Evolutionary conservation across 768 basidiomycete species (phyloP), one percentile per base, ranked within the genome.

Genomic region (Coprinopsis marcescibilis): DNA sequence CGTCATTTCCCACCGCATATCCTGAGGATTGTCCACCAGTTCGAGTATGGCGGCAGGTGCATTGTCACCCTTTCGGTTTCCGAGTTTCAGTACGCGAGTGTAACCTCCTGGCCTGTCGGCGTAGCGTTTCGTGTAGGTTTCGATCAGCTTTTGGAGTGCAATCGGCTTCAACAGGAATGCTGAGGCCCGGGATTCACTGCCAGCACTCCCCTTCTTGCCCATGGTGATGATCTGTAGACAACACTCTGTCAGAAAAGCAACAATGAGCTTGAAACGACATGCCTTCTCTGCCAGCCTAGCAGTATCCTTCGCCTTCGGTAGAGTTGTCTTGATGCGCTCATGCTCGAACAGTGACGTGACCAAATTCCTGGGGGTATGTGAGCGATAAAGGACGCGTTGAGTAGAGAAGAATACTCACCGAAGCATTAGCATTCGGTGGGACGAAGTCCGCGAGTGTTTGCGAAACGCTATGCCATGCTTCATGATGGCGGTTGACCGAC

Each of bases 241-340:
- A 50, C 39, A 7, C 55, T 53, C 19, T 29, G 44, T 29, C 33
- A 40, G 32, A 19, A 14, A 14, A 32, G 10, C 25, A 17, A 17
- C 17, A n/a, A 2, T 17, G 4, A 32, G 13, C 23, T 38, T 26
- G 49, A 85, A n/a, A n/a, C n/a, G n/a, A n/a, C n/a, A n/a, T n/a
- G n/a, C 93, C 82, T 95, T 94, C 60, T 99, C 95, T 13, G 93
- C 94, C 43, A 97, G 69, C 55, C 91, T 76, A 12, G 90, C 90
- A 3, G 93, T 71, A 57, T 96, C 93, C 61, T 87, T 85, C 2
- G 96, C 96, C 65, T 97, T 98, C 25, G 95, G 85, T 13, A 97
- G 68, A 0, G 96, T 99, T 4, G 96, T 98, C 64, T 88, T 85
- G 61, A 99, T 91, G 60, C 90, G 88, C 59, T 96, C 91, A 66